A percentile compares a stretch with the other conserved stretches of the same genome.
Conservation (phyloP, 805 yeast genomes). For the Ogataea pignaliae region DNA sequence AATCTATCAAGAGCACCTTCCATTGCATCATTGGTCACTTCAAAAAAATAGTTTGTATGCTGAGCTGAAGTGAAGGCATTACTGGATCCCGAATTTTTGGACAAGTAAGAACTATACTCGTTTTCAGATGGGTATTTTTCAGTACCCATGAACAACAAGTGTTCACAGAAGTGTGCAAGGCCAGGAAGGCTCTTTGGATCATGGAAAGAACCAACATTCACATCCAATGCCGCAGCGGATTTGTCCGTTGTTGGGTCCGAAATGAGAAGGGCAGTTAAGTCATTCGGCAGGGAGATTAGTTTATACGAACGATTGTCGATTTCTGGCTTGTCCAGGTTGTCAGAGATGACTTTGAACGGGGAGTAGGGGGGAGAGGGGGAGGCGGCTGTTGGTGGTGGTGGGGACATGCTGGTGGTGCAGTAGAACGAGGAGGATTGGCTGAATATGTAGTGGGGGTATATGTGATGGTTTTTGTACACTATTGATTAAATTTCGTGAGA, state of each 20-base stretch:
- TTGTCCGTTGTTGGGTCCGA: conserved; percentile 68
- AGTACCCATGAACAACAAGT: conserved; percentile 76
- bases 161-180: conserved; percentile 74
- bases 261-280: conserved; percentile 56
- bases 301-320: conserved; percentile 77
- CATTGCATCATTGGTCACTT: conserved; percentile 67
- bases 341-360: conserved; percentile 13
- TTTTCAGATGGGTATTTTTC: conserved; percentile 70
- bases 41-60: conserved; percentile 89
- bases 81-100: conserved; percentile 83
- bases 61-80: conserved; percentile 90
- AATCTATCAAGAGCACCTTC: conserved; percentile 90
- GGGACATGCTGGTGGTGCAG: neutral
- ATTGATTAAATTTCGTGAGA: no score
- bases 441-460: no score
- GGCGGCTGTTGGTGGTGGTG: neutral
- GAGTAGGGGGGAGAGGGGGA: no score
- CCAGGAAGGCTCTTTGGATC: conserved; percentile 66
- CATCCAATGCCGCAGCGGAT: conserved; percentile 76
- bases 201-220: conserved; percentile 70
- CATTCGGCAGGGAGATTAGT: conserved; percentile 53
- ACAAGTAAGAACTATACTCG: conserved; percentile 66
- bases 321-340: conserved; percentile 37
- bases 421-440: no score
- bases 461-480: no score